Evolutionary conservation across 139 green algal genomes (phyloP).

Genomic region (Chlamydomonas incerta): DNA sequence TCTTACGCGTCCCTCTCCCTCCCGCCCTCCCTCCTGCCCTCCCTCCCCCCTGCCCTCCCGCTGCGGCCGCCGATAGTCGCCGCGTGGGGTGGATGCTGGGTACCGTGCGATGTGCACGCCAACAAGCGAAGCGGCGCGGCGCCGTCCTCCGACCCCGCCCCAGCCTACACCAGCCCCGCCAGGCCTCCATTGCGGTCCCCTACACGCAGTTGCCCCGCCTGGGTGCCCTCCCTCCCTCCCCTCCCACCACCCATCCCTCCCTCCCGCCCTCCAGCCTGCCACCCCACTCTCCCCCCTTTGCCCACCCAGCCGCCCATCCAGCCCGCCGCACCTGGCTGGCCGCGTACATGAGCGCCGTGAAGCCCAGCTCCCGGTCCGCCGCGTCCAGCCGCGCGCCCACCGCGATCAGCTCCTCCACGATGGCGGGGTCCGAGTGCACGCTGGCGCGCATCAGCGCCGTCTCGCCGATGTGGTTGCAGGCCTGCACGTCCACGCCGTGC

Average conservation of each 20-base stretch:
- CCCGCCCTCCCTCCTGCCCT: no score
- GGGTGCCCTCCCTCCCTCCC: no score
- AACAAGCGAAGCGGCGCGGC: no score
- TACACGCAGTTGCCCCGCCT: no score
- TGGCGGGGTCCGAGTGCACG: slow-evolving; percentile 26
- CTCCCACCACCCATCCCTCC: background rate
- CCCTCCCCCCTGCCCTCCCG: no score
- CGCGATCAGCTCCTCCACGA: slow-evolving; percentile 32
- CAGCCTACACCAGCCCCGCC: no score
- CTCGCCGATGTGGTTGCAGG: slow-evolving; percentile 42
- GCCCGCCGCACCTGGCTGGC: slow-evolving; percentile 32
- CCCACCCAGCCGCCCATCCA: background rate
- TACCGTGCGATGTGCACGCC: no score
- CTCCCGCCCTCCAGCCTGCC: background rate
- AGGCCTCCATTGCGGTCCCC: no score
- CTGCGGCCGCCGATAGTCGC: no score
- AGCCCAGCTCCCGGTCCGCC: slow-evolving; percentile 35
- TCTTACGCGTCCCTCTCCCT: no score
- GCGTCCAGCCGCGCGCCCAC: slow-evolving; percentile 32
- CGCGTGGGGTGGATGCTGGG: no score
- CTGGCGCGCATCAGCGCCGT: slow-evolving; percentile 38
- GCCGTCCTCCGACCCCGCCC: no score
- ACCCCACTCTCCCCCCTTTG: background rate
- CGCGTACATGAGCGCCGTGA: slow-evolving; percentile 42
- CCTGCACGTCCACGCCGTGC: slow-evolving; percentile 33